These are phyloP conservation scores for Nicotiana paniculata DNA, from an alignment of 257 asterid genomes.

Conservation along the genomic window DNA sequence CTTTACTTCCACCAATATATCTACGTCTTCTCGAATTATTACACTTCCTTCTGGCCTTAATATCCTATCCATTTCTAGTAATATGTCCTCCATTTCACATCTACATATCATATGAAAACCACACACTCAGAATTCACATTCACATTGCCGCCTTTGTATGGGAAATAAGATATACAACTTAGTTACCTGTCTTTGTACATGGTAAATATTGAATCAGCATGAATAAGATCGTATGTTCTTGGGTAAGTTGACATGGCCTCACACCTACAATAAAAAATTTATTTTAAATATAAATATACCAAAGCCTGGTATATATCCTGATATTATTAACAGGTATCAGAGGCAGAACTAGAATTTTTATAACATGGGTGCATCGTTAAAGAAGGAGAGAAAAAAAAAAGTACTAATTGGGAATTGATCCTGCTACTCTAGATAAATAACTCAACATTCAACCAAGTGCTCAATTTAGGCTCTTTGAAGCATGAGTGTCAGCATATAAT, in stretches of 20 bases:
- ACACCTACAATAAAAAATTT: slow-evolving; percentile 9
- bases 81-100: slow-evolving; percentile 68
- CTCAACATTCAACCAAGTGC: too few species aligned
- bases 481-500: too few species aligned
- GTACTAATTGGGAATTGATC: too few species aligned
- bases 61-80: slow-evolving; percentile 78
- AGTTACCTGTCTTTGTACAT: slow-evolving; percentile 19
- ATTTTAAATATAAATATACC: background rate
- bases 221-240: slow-evolving; percentile 23
- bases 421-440: too few species aligned
- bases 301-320: background rate
- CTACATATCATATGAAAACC: slow-evolving; percentile 17
- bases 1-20: slow-evolving; percentile 55
- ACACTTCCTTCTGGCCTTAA: slow-evolving; percentile 78
- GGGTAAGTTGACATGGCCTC: slow-evolving; percentile 25
- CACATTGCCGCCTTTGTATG: too few species aligned
- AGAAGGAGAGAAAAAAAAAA: too few species aligned
- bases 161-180: background rate
- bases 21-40: slow-evolving; percentile 73
- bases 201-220: slow-evolving; percentile 19
- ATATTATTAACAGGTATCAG: too few species aligned
- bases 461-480: too few species aligned
- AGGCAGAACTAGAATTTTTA: too few species aligned
- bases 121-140: background rate
- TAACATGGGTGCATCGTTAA: too few species aligned